phyloP scores from a whole-genome alignment of 805 yeast genomes.

The Soucietia sequanensis region DNA sequence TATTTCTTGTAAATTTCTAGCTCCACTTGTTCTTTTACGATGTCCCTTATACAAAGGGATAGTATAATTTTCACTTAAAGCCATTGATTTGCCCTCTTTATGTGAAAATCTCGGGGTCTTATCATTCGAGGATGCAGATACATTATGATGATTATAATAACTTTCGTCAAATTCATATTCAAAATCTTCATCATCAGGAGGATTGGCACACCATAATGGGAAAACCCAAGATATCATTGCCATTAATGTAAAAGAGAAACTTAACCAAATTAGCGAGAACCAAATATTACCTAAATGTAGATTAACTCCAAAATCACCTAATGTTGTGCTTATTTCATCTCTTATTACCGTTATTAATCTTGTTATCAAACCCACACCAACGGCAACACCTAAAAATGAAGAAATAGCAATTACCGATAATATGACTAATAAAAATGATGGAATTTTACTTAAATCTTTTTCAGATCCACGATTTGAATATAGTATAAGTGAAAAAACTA shows the following conservation, averaged over 20 bases:
- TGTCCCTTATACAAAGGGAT: no score
- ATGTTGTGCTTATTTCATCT: slow-evolving; percentile 23
- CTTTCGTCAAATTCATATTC: slow-evolving; percentile 2
- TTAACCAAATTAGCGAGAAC: slow-evolving; percentile 42
- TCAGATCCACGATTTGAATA: slow-evolving; percentile 36
- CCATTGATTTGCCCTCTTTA: neutral
- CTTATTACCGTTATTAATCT: slow-evolving; percentile 21
- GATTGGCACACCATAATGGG: slow-evolving; percentile 54
- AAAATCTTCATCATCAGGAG: slow-evolving; percentile 18
- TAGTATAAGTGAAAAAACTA: slow-evolving; percentile 28
- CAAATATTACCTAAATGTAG: slow-evolving; percentile 42
- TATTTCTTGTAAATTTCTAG: neutral
- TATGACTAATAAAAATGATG: slow-evolving; percentile 32
- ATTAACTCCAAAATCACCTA: slow-evolving; percentile 48
- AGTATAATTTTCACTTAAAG: neutral
- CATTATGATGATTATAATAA: neutral
- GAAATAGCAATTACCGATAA: slow-evolving; percentile 36
- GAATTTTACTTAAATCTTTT: slow-evolving; percentile 30
- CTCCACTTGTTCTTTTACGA: neutral
- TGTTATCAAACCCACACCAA: slow-evolving; percentile 31
- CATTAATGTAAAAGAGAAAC: slow-evolving; percentile 20
- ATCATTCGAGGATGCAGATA: neutral
- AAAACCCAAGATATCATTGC: slow-evolving; percentile 34
- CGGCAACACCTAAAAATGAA: slow-evolving; percentile 27
- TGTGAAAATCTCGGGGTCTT: neutral